Conservation (phyloP, 192 early-diverging fungal species). For the Rhizoclosmatium globosum region DNA sequence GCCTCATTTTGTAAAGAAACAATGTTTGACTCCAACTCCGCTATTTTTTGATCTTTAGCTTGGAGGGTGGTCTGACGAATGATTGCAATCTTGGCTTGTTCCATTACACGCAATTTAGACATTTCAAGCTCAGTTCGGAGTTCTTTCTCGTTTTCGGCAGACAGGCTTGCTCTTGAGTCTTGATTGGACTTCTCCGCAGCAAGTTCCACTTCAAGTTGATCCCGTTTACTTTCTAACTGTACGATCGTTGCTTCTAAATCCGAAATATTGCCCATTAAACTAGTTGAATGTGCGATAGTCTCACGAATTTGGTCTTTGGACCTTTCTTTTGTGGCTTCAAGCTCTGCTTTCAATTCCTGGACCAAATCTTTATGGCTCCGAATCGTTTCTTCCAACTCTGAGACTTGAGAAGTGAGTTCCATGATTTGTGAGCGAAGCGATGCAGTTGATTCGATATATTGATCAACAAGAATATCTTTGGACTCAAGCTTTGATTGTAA, state of each 20-base stretch:
- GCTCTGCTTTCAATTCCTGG: neutral
- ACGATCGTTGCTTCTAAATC: constrained; percentile 4
- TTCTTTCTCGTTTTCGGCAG: neutral
- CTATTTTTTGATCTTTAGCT: constrained; percentile 19
- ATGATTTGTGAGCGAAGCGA: neutral
- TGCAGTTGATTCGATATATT: neutral
- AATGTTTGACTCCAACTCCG: neutral
- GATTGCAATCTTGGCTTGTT: neutral
- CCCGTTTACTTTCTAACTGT: constrained; percentile 12
- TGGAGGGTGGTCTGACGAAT: constrained; percentile 10
- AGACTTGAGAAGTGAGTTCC: neutral
- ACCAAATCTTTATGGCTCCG: neutral
- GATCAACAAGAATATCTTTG: neutral
- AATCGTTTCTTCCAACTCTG: neutral
- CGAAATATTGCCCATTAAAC: neutral
- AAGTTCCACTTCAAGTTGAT: constrained; percentile 2
- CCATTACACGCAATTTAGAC: neutral
- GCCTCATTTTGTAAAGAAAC: neutral
- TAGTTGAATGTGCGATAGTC: neutral
- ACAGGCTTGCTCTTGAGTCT: neutral
- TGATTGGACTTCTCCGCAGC: neutral
- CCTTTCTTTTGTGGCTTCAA: constrained; percentile 11
- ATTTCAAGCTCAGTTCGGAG: neutral
- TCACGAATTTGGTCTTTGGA: constrained; percentile 3
- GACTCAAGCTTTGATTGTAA: constrained; percentile 1